Percentiles rank a stretch among this genome's conserved stretches.
Evolutionary conservation across 2,329 filamentous ascomycete genomes (phyloP).

Genomic region (Fusarium liriodendri): DNA sequence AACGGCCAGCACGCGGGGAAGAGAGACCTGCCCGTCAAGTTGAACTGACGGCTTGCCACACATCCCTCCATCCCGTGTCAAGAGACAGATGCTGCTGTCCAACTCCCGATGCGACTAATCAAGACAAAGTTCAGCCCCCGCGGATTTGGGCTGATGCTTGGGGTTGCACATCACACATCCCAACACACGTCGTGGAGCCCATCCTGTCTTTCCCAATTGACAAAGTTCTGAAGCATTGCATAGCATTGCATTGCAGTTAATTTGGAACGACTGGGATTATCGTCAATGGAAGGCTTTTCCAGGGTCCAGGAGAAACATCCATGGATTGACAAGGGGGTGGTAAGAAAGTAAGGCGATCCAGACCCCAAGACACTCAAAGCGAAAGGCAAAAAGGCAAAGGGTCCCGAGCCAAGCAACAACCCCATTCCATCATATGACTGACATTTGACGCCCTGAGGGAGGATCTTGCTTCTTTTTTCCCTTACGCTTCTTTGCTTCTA

Average conservation of each 20-base stretch:
- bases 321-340: not conserved
- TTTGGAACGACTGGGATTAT: not conserved
- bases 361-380: not conserved
- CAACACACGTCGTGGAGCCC: not conserved
- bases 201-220: not conserved
- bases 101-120: slow-evolving; percentile 37
- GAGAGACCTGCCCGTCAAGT: slow-evolving; percentile 14
- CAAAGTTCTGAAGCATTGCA: not conserved
- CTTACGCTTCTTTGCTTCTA: not conserved
- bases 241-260: slow-evolving; percentile 7
- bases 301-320: not conserved
- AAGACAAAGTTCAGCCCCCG: slow-evolving; percentile 38
- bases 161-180: not conserved
- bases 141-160: slow-evolving; percentile 19
- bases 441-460: slow-evolving; percentile 13
- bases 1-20: slow-evolving; percentile 28
- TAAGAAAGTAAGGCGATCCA: slow-evolving; percentile 11
- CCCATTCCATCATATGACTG: slow-evolving; percentile 32
- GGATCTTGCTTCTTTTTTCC: slow-evolving; percentile 11
- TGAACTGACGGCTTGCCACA: not conserved
- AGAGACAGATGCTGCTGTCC: slow-evolving; percentile 22
- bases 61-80: slow-evolving; percentile 3
- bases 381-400: not conserved
- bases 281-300: not conserved
- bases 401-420: not conserved